These are phyloP conservation scores for Talaromyces trachyspermus DNA, from an alignment of 495 filamentous ascomycete species.

Conservation along the genomic window DNA sequence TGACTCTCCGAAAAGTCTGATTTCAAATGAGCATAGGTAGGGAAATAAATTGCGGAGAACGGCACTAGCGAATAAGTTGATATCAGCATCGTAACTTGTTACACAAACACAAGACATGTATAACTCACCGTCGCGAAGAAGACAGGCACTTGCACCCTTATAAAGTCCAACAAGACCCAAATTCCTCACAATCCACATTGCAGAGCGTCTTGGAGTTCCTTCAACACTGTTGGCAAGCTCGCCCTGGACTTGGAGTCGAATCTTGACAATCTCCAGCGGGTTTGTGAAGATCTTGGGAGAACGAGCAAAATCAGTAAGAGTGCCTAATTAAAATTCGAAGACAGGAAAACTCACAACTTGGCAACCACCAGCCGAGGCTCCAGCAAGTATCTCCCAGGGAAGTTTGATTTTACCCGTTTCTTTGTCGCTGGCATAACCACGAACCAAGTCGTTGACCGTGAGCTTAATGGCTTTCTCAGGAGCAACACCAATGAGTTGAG, in stretches of 20 bases:
- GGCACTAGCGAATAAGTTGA: constrained; percentile 47
- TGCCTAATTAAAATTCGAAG: neutral
- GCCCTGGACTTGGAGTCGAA: constrained; percentile 93
- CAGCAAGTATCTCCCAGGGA: constrained; percentile 70
- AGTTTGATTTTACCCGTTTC: constrained; percentile 67
- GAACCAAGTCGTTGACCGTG: constrained; percentile 90
- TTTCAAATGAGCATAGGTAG: constrained; percentile 91
- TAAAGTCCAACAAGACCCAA: constrained; percentile 92
- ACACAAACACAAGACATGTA: neutral
- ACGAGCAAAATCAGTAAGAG: constrained; percentile 6
- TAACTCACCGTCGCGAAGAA: constrained; percentile 67
- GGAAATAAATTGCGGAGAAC: constrained; percentile 98
- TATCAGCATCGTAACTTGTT: constrained; percentile 8
- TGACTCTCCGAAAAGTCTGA: constrained; percentile 87
- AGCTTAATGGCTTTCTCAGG: constrained; percentile 99
- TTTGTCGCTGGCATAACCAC: constrained; percentile 67
- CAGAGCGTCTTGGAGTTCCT: constrained; percentile 75
- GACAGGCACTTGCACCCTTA: constrained; percentile 93
- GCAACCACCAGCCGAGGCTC: constrained; percentile 85
- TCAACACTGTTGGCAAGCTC: constrained; percentile 87
- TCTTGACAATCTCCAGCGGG: constrained; percentile 98
- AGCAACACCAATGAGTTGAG: constrained; percentile 92
- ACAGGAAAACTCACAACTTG: constrained; percentile 71
- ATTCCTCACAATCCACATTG: constrained; percentile 95
- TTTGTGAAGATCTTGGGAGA: constrained; percentile 78